Percentiles rank a stretch among this genome's conserved stretches.
These are phyloP conservation scores for Heterobasidion annosum DNA, from an alignment of 1,284 basidiomycete genomes.

Conservation along the genomic window DNA sequence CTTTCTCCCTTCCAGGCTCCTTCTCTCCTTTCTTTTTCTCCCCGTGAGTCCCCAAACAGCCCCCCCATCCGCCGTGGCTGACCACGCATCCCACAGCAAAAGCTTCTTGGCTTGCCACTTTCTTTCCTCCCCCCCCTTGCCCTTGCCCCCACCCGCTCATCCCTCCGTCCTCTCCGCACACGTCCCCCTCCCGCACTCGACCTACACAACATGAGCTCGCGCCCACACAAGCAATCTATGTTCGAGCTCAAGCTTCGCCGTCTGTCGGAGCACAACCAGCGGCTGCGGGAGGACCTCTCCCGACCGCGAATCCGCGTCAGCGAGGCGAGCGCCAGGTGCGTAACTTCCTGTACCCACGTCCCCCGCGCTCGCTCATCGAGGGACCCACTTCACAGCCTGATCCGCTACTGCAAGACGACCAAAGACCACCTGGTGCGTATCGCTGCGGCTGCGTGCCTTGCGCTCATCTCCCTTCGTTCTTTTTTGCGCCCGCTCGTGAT, in stretches of 20 bases:
- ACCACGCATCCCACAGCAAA: background rate
- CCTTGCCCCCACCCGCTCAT: background rate
- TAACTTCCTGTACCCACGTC: conserved; percentile 10
- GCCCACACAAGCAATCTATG: conserved; percentile 78
- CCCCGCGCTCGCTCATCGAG: conserved; percentile 2
- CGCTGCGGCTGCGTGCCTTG: conserved; percentile 2
- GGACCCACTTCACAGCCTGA: conserved; percentile 48
- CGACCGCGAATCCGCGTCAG: conserved; percentile 84
- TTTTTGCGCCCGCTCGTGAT: background rate
- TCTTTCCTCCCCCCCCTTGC: background rate
- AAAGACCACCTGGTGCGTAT: conserved; percentile 75
- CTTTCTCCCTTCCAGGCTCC: background rate
- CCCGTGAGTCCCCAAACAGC: background rate
- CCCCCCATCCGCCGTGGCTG: too few species aligned
- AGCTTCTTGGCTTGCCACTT: background rate
- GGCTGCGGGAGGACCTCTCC: conserved; percentile 84
- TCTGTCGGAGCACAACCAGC: conserved; percentile 88
- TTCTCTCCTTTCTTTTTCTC: background rate
- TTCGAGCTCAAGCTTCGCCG: conserved; percentile 93
- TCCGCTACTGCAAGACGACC: conserved; percentile 86
- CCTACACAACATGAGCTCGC: conserved; percentile 37
- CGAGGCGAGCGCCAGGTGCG: conserved; percentile 85
- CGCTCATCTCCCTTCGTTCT: background rate
- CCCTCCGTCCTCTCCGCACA: background rate
- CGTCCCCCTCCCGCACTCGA: background rate